Evolutionary conservation across 177 flowering plant genomes (phyloP).

Genomic region (Viscum album): DNA sequence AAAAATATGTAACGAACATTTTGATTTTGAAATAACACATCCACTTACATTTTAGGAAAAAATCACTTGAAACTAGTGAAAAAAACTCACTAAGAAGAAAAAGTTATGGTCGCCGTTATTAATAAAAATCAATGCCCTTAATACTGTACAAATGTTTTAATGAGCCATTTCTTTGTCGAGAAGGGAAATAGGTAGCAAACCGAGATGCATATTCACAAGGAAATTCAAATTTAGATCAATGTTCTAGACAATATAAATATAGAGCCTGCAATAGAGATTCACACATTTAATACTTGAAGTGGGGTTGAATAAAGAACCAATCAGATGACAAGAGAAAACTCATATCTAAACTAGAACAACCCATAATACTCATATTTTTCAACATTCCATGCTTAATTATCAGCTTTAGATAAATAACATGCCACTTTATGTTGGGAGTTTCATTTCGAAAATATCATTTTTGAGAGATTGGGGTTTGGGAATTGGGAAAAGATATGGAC

Average conservation of each 20-base stretch:
- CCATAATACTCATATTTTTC: conserved; percentile 95
- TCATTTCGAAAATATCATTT: conserved; percentile 20
- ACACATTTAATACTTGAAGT: conserved; percentile 6
- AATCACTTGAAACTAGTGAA: conserved; percentile 80
- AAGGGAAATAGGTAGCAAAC: conserved; percentile 22
- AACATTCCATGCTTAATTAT: conserved; percentile 70
- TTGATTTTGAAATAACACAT: too few relatives aligned
- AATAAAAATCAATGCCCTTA: background rate
- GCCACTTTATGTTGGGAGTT: conserved; percentile 29
- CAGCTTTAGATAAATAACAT: conserved; percentile 67
- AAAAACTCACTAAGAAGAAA: conserved; percentile 45
- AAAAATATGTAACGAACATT: too few relatives aligned
- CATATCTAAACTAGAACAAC: conserved; percentile 95
- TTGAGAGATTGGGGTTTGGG: conserved; percentile 19
- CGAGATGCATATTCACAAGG: conserved; percentile 78
- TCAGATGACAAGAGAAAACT: conserved; percentile 8
- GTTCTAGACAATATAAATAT: conserved; percentile 76
- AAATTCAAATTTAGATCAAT: conserved; percentile 78
- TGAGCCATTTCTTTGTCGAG: background rate
- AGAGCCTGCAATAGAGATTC: conserved; percentile 56
- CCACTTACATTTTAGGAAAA: too few relatives aligned
- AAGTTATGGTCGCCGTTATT: background rate
- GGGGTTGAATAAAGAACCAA: background rate
- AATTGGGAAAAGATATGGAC: conserved; percentile 60
- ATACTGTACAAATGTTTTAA: background rate